Evolutionary conservation across 2,329 filamentous ascomycete genomes (phyloP).

Genomic region (Basipetospora chlamydospora): DNA sequence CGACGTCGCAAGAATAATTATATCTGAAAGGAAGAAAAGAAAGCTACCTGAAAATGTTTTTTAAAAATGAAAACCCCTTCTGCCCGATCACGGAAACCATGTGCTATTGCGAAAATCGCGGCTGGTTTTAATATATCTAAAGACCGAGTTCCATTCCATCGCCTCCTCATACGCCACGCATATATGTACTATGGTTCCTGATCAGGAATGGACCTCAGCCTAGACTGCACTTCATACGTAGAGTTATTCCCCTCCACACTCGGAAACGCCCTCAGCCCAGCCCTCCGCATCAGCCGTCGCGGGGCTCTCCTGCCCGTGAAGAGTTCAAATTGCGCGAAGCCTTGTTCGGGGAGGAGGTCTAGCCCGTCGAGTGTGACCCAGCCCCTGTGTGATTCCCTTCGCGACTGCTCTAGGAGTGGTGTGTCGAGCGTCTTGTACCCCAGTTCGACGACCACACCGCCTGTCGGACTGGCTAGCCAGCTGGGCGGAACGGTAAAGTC

Average conservation of each 20-base stretch:
- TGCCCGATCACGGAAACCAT: too few species aligned
- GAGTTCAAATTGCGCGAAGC: conserved; percentile 68
- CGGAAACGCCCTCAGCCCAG: conserved; percentile 36
- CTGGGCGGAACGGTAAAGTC: conserved; percentile 54
- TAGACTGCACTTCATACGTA: conserved; percentile 23
- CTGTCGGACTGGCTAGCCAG: conserved; percentile 60
- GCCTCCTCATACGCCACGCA: too few species aligned
- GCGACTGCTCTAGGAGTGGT: conserved; percentile 54
- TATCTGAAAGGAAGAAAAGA: too few species aligned
- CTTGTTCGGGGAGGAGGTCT: conserved; percentile 64
- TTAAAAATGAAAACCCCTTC: too few species aligned
- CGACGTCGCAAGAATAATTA: too few species aligned
- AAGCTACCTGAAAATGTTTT: too few species aligned
- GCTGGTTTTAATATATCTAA: too few species aligned
- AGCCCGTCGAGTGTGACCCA: conserved; percentile 68
- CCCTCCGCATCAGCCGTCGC: conserved; percentile 53
- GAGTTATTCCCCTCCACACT: conserved; percentile 25
- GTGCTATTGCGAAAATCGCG: too few species aligned
- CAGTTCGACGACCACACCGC: conserved; percentile 61
- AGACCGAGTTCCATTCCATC: too few species aligned
- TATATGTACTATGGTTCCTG: conserved; percentile 23
- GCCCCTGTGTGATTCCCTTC: conserved; percentile 40
- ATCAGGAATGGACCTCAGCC: conserved; percentile 23
- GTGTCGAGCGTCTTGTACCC: conserved; percentile 63
- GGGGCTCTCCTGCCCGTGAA: conserved; percentile 47